Base-by-base conservation (phyloP, 1,139 yeast species). In the Pichia sp. region DNA sequence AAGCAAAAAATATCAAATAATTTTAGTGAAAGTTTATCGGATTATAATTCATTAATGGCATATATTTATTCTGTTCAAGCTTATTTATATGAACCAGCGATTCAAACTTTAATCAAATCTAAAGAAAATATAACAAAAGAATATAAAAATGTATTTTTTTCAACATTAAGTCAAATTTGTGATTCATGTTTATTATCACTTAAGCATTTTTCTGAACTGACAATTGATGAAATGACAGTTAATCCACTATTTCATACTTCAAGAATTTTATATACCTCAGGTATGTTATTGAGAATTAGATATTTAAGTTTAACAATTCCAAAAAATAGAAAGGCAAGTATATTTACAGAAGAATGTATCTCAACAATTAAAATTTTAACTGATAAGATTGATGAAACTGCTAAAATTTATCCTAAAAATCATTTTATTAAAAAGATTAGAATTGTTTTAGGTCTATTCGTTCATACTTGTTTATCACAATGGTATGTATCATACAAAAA, bases 1-100 rank as follows among this genome's bases (percentile, higher is more conserved):
- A 69, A 65, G 49, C 49, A 51, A 22, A 61, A 62, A 39, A 70
- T 80, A 25, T 39, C 43, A 6, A 27, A 35, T 1, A 39, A 47
- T 9, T 41, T 54, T 12, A 44, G 48, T 16, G 50, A 48, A 28
- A 59, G 65, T 4, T 55, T 61, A 5, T 63, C 66, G 30, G 69
- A 74, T 44, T 56, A 52, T 39, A 69, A 70, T 51, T 65, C 70
- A 9, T 58, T 71, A 33, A 59, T 73, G 57, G 70, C 82, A 0
- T 81, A 73, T 60, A 74, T 70, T 53, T 76, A 75, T 53, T 75
- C 92, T 0, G 80, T 84, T 12, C 87, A 83, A 54, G 90, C 92
- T 0, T 83, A 79, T 57, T 64, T 87, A 22, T 84, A 83, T 60
- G 94, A 82, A 58, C 79, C 78, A 60, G 32, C 62, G 56, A 43